These are phyloP conservation scores for Hylodesmum podocarpum DNA, from an alignment of 306 rosid species.

Conservation along the genomic window DNA sequence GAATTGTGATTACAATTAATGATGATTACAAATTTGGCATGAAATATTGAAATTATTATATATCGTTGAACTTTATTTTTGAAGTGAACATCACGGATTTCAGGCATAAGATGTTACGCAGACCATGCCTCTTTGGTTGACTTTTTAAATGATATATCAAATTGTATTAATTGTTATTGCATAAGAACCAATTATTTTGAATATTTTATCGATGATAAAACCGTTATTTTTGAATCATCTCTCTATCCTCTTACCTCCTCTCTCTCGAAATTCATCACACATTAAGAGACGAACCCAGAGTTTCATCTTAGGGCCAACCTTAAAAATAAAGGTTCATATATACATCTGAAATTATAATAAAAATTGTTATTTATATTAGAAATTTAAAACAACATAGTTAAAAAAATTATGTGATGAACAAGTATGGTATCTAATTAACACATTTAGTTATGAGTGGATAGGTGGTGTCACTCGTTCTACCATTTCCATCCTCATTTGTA, in stretches of 20 bases:
- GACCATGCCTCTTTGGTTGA: slow-evolving; percentile 15
- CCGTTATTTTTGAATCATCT: not conserved
- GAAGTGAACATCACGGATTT: slow-evolving; percentile 10
- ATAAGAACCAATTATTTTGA: not conserved
- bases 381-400: no score
- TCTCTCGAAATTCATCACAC: not conserved
- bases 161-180: not conserved
- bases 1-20: slow-evolving; percentile 33
- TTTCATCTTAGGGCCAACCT: no score
- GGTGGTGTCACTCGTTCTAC: no score
- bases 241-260: not conserved
- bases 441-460: no score
- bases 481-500: no score
- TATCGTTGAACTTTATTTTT: slow-evolving; percentile 29
- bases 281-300: no score
- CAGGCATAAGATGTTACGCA: slow-evolving; percentile 1
- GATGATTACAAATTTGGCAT: slow-evolving; percentile 9
- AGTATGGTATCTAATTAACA: no score
- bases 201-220: not conserved
- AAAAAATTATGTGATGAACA: no score
- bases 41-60: not conserved
- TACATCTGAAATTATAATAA: no score
- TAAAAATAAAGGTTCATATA: no score
- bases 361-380: no score
- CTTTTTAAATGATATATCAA: not conserved